A percentile compares a stretch with the other conserved stretches of the same genome.
These are phyloP conservation scores for Botrytis elliptica DNA, from an alignment of 2,329 filamentous ascomycete species.

Conservation along the genomic window DNA sequence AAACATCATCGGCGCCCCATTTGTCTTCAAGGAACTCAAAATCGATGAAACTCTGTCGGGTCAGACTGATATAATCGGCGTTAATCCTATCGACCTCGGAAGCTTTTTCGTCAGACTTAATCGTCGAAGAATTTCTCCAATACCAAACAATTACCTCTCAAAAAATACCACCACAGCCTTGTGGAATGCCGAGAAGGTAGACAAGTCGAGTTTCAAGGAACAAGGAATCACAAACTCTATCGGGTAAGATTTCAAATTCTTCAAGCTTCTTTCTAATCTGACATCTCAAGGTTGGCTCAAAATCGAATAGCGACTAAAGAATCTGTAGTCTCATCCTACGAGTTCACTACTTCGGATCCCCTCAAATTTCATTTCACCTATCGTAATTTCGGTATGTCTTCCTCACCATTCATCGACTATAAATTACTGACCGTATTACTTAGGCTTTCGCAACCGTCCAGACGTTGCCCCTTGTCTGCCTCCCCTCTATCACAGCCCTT, in stretches of 20 bases:
- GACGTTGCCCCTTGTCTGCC: conserved; percentile 7
- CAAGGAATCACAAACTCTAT: conserved; percentile 17
- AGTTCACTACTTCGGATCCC: too few species aligned
- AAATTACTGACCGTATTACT: not conserved
- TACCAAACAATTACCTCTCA: too few species aligned
- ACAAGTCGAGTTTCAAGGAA: conserved; percentile 21
- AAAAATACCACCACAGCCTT: not conserved
- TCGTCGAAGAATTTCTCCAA: not conserved
- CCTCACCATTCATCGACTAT: not conserved
- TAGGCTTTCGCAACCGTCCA: conserved; percentile 10
- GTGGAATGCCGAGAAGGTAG: conserved; percentile 8
- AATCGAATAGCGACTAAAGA: not conserved
- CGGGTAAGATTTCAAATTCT: not conserved
- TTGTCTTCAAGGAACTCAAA: not conserved
- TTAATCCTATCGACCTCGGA: not conserved
- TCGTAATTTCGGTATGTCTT: not conserved
- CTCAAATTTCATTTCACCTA: not conserved
- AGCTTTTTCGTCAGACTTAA: not conserved
- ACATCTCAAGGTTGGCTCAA: not conserved
- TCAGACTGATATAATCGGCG: not conserved
- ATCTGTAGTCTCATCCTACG: not conserved
- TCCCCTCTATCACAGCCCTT: conserved; percentile 13
- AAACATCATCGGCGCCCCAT: not conserved
- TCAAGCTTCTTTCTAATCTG: not conserved
- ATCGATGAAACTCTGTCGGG: not conserved